A percentile compares a stretch with the other conserved stretches of the same genome.
Evolutionary conservation across 2,329 filamentous ascomycete genomes (phyloP).

Genomic region (Zymoseptoria tritici): DNA sequence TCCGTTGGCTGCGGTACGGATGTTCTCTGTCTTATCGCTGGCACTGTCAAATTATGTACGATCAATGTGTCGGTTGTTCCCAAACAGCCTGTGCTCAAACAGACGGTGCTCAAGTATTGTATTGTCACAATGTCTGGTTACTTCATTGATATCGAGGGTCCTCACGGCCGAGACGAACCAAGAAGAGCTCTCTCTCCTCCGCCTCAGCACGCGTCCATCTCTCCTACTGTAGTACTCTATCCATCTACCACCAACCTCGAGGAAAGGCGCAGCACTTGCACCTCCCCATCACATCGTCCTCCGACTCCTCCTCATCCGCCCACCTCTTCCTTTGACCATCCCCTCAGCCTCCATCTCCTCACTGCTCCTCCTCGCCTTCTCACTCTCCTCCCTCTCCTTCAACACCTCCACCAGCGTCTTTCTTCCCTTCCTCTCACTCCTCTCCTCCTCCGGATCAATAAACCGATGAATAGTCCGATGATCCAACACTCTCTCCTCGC

Average conservation of each 20-base stretch:
- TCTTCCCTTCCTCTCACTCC: constrained; percentile 27
- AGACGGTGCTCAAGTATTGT: too few species aligned
- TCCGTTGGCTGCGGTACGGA: background rate
- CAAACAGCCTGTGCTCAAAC: background rate
- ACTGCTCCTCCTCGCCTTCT: constrained; percentile 4
- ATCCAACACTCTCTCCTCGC: constrained; percentile 63
- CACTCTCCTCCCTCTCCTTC: constrained; percentile 21
- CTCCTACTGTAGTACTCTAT: background rate
- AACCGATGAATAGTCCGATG: constrained; percentile 86
- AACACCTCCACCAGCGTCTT: constrained; percentile 26
- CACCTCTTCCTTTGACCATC: background rate
- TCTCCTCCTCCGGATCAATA: constrained; percentile 47
- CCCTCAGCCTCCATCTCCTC: constrained; percentile 2
- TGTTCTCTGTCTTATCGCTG: background rate
- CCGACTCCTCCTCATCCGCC: constrained; percentile 10
- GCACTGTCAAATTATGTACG: too few species aligned
- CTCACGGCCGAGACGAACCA: background rate
- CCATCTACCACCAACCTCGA: background rate
- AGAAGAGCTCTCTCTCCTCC: background rate
- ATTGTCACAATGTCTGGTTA: background rate
- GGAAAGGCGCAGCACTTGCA: background rate
- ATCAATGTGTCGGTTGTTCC: background rate
- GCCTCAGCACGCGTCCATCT: background rate
- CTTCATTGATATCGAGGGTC: background rate
- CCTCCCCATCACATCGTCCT: constrained; percentile 7